Evolutionary conservation across 352 stramenopile genomes (phyloP).

Genomic region (Thraustotheca clavata): DNA sequence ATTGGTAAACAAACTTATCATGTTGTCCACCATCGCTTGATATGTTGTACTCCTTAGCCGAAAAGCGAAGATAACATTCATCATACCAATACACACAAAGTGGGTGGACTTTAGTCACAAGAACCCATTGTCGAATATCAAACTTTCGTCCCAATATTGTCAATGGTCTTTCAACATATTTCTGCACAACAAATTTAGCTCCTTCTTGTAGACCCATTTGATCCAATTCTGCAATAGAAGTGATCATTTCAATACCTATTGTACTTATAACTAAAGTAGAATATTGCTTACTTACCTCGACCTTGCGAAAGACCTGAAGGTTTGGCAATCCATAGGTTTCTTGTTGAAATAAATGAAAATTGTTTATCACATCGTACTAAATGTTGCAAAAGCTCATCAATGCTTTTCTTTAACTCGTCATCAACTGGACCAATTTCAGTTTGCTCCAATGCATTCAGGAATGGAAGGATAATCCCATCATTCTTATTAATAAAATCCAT

Average conservation of each 20-base stretch:
- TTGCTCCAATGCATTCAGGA: neutral
- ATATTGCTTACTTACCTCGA: conserved; percentile 26
- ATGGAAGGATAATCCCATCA: neutral
- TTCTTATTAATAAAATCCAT: neutral
- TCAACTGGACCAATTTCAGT: too few relatives aligned
- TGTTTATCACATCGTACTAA: conserved; percentile 35
- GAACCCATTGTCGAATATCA: conserved; percentile 80
- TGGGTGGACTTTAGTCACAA: conserved; percentile 55
- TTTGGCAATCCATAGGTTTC: conserved; percentile 76
- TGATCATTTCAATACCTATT: conserved; percentile 38
- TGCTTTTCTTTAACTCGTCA: neutral
- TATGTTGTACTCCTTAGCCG: conserved; percentile 43
- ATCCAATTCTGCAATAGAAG: conserved; percentile 24
- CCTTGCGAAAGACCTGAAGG: conserved; percentile 67
- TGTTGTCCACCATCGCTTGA: conserved; percentile 21
- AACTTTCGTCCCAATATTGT: conserved; percentile 64
- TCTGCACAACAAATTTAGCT: conserved; percentile 63
- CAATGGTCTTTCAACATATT: conserved; percentile 78
- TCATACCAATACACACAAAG: conserved; percentile 54
- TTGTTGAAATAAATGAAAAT: conserved; percentile 29
- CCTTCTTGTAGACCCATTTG: neutral
- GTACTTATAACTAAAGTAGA: neutral
- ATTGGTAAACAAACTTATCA: conserved; percentile 29
- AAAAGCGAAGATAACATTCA: conserved; percentile 72
- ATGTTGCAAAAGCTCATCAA: conserved; percentile 22